A percentile compares a stretch with the other conserved stretches of the same genome.
Evolutionary conservation across 305 asterid genomes (phyloP).

Genomic region (Solanum chacoense): DNA sequence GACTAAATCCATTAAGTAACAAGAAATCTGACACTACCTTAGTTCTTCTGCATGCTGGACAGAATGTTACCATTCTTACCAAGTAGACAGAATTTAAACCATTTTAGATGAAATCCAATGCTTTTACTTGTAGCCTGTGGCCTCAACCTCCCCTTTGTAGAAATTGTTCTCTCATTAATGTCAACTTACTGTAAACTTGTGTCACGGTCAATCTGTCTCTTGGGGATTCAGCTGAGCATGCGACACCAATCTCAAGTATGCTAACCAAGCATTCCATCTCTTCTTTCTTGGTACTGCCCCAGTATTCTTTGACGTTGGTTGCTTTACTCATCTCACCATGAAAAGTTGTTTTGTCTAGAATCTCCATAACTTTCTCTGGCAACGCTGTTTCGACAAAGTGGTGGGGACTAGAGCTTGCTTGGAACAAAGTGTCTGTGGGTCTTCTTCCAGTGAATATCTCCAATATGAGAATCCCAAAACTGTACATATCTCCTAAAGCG

Average conservation of each 20-base stretch:
- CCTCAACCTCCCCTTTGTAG: not conserved
- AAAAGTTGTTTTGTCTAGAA: conserved; percentile 17
- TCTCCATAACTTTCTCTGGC: conserved; percentile 11
- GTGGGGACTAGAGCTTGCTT: conserved; percentile 12
- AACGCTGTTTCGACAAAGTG: conserved; percentile 14
- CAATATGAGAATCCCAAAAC: conserved; percentile 23
- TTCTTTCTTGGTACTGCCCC: conserved; percentile 9
- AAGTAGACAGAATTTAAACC: not conserved
- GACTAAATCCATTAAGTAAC: not conserved
- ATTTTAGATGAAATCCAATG: not conserved
- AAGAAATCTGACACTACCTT: not conserved
- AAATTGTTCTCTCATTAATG: conserved; percentile 6
- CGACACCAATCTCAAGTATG: conserved; percentile 18
- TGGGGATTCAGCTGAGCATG: conserved; percentile 25
- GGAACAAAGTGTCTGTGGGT: conserved; percentile 17
- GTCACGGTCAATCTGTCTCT: conserved; percentile 13
- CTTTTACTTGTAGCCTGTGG: not conserved
- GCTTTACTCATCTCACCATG: not conserved
- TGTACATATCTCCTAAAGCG: conserved; percentile 16
- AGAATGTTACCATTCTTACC: not conserved
- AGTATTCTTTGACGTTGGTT: not conserved
- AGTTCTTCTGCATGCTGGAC: not conserved
- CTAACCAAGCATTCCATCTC: conserved; percentile 6
- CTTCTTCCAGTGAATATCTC: conserved; percentile 27
- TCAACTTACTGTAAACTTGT: conserved; percentile 12